Base-by-base conservation (phyloP, 257 asterid genomes). In the Parsonsia alboflavescens region DNA sequence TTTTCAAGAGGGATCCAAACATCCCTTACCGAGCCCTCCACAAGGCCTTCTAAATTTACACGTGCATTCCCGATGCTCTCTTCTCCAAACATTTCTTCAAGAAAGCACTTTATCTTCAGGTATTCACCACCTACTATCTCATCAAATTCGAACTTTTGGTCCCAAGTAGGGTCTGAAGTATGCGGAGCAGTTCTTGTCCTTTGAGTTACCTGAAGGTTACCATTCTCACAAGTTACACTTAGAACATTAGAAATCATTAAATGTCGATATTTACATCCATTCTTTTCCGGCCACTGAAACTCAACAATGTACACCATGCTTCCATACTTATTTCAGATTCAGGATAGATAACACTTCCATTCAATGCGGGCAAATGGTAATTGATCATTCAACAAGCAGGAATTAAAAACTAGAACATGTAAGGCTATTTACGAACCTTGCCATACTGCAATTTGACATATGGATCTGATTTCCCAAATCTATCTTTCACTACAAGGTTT, bases 41-140 rank as follows among this genome's bases (percentile, higher is more conserved):
- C 76, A 21, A 93, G 98, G 63, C 98, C 98, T 90, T 95, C 99
- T 85, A 95, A 80, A 78, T 88, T 95, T 53, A 95, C 96, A n/a
- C 94, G 90, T 64, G 98, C 98, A 54, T 96, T 86, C 49, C 99
- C 99, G 28, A 92, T 87, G 87, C 87, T 88, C 81, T 93, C 99
- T 63, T 95, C 98, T n/a, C 92, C 81, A 71, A 95, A 88, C 48
- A 86, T 84, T 81, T 95, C 98, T 77, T 95, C 98, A 1, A 89
- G 80, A 67, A 42, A 88, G 81, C 98, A 93, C 82, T 86, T 95
- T 72, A 95, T 84, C 78, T 80, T 95, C 85, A 95, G 75, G 80
- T 91, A 92, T 73, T 95, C 99, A 68, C 97, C 98, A 67, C 85
- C 92, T 73, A 86, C 89, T 77, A 92, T 85, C 88, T 95, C 99